phyloP scores from a whole-genome alignment of 805 yeast genomes.

The Saccharomycopsis sp. region DNA sequence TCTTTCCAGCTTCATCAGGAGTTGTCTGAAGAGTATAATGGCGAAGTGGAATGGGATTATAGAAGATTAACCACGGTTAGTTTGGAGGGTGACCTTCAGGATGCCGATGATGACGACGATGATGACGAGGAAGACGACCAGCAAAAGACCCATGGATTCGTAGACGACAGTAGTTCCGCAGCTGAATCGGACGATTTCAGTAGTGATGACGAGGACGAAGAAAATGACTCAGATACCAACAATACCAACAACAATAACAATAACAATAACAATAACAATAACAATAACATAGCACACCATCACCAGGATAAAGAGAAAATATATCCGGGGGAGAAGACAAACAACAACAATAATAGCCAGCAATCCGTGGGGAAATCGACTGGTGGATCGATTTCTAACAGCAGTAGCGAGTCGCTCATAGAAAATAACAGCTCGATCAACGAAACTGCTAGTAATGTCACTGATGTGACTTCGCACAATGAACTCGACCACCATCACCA shows the following conservation, averaged over 20 bases:
- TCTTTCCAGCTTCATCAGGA: slow-evolving; percentile 83
- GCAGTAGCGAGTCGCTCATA: slow-evolving; percentile 8
- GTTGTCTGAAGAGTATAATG: slow-evolving; percentile 68
- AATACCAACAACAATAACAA: not conserved
- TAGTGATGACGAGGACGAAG: slow-evolving; percentile 15
- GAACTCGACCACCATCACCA: slow-evolving; percentile 13
- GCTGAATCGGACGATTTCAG: slow-evolving; percentile 9
- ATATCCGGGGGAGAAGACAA: not conserved
- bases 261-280: not conserved
- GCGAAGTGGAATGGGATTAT: slow-evolving; percentile 90
- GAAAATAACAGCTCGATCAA: slow-evolving; percentile 9
- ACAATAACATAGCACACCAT: not conserved
- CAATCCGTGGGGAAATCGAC: too few relatives aligned
- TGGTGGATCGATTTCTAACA: slow-evolving; percentile 1
- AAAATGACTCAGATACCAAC: not conserved
- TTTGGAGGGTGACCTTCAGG: slow-evolving; percentile 71
- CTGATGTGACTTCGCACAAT: slow-evolving; percentile 24
- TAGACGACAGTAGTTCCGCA: slow-evolving; percentile 18
- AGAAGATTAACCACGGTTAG: slow-evolving; percentile 81
- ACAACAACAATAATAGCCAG: not conserved
- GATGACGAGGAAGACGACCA: slow-evolving; percentile 4
- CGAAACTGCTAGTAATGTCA: slow-evolving; percentile 1
- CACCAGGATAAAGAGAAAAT: not conserved
- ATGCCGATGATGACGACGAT: slow-evolving; percentile 20
- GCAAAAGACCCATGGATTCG: slow-evolving; percentile 18